These are phyloP conservation scores for Infundibulicybe gibba DNA, from an alignment of 768 basidiomycete genomes.

Conservation along the genomic window DNA sequence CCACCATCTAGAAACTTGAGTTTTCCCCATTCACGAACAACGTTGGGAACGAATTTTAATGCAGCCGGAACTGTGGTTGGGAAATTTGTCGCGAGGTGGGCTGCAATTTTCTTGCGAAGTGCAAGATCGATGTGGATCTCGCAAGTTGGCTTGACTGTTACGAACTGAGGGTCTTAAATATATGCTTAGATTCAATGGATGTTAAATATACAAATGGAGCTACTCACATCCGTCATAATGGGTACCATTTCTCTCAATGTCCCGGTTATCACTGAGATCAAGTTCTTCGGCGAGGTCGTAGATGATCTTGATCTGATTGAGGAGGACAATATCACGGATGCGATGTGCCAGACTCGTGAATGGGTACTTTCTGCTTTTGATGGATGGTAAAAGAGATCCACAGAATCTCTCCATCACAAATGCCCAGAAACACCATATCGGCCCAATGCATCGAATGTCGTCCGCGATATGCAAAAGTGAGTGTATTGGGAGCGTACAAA, in stretches of 20 bases:
- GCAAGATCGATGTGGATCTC: background rate
- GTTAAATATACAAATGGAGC: slow-evolving; percentile 8
- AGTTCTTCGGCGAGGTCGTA: slow-evolving; percentile 9
- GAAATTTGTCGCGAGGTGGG: no score
- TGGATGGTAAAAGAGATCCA: slow-evolving; percentile 17
- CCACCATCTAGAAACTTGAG: no score
- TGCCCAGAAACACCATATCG: slow-evolving; percentile 35
- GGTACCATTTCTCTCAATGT: no score
- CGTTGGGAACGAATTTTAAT: no score
- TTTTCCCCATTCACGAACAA: no score
- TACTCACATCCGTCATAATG: slow-evolving; percentile 1
- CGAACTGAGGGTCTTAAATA: background rate
- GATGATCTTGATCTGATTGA: slow-evolving; percentile 11
- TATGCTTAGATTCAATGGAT: background rate
- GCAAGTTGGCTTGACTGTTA: background rate
- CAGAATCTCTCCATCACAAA: slow-evolving; percentile 36
- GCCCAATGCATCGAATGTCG: slow-evolving; percentile 25
- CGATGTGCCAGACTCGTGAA: slow-evolving; percentile 10
- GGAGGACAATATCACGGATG: slow-evolving; percentile 10
- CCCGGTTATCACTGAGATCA: background rate
- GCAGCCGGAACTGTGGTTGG: no score
- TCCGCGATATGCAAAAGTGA: slow-evolving; percentile 31
- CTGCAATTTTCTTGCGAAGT: no score
- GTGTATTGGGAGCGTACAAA: slow-evolving; percentile 22
- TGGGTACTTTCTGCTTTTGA: slow-evolving; percentile 21